These are phyloP conservation scores for Purshia tridentata DNA, from an alignment of 306 rosid species.

Conservation along the genomic window DNA sequence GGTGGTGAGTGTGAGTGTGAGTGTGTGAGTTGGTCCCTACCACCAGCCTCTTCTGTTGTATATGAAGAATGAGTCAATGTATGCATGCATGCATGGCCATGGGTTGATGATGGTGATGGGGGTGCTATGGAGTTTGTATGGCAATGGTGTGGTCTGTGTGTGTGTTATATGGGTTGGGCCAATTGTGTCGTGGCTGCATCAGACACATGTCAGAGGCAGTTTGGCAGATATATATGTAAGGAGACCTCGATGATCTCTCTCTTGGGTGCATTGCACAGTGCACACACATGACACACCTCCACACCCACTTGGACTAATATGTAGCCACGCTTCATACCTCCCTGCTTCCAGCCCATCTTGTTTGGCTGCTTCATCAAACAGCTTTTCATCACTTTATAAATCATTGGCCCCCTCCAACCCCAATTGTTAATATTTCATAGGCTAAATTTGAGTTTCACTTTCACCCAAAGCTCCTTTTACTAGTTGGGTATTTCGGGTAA, in stretches of 20 bases:
- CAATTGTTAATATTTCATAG: no score
- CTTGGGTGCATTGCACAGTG: no score
- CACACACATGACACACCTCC: not conserved
- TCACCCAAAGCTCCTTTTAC: no score
- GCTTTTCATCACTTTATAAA: not conserved
- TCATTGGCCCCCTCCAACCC: conserved; percentile 9
- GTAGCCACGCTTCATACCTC: conserved; percentile 15
- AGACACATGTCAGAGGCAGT: conserved; percentile 40
- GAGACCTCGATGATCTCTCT: not conserved
- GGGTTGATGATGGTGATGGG: not conserved
- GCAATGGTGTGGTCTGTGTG: no score
- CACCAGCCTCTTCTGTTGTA: not conserved
- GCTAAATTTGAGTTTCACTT: not conserved
- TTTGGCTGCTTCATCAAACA: conserved; percentile 4
- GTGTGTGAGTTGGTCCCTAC: conserved; percentile 34
- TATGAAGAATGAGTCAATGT: no score
- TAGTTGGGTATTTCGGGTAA: no score
- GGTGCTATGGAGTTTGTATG: not conserved
- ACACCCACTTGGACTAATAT: conserved; percentile 17
- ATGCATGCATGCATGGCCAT: no score
- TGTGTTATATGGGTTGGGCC: conserved; percentile 26
- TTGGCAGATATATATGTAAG: conserved; percentile 13
- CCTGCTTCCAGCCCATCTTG: conserved; percentile 30
- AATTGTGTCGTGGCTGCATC: conserved; percentile 31
- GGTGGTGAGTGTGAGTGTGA: conserved; percentile 28